Conservation (phyloP, 805 yeast species). For the Candida nonsorbophila region DNA sequence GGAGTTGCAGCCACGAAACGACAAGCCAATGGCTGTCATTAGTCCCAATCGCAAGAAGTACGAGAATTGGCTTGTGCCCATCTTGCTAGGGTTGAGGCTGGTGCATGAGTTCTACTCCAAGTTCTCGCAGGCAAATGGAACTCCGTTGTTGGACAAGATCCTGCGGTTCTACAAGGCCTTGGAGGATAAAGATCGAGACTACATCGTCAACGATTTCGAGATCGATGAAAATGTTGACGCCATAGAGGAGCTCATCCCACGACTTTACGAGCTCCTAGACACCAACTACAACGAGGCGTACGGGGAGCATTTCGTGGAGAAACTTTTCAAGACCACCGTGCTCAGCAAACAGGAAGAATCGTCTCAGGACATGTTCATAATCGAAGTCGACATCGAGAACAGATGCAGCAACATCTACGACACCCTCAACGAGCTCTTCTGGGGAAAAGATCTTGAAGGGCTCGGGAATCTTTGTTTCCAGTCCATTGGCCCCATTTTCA, state of each 20-base stretch:
- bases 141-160: conserved; percentile 3
- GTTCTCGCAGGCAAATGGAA: conserved; percentile 1
- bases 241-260: conserved; percentile 17
- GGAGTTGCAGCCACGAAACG: too few relatives aligned
- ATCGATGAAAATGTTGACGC: conserved; percentile 6
- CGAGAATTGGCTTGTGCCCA: conserved; percentile 5
- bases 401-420: conserved; percentile 21
- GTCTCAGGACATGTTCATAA: conserved; percentile 13
- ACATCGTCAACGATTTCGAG: conserved; percentile 4
- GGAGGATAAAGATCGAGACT: conserved; percentile 2
- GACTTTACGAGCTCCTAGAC: conserved; percentile 10
- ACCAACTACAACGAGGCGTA: conserved; percentile 1
- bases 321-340: conserved; percentile 21
- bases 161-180: conserved; percentile 1
- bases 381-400: conserved; percentile 29
- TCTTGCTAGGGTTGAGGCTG: conserved; percentile 5
- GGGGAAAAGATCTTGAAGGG: conserved; percentile 25
- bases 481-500: conserved; percentile 23
- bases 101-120: conserved; percentile 7
- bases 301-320: conserved; percentile 5
- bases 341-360: conserved; percentile 20
- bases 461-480: conserved; percentile 23
- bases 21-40: too few relatives aligned
- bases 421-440: conserved; percentile 30
- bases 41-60: too few relatives aligned